Evolutionary conservation across 768 basidiomycete genomes (phyloP).

Genomic region (Xerocomus potaroensis): DNA sequence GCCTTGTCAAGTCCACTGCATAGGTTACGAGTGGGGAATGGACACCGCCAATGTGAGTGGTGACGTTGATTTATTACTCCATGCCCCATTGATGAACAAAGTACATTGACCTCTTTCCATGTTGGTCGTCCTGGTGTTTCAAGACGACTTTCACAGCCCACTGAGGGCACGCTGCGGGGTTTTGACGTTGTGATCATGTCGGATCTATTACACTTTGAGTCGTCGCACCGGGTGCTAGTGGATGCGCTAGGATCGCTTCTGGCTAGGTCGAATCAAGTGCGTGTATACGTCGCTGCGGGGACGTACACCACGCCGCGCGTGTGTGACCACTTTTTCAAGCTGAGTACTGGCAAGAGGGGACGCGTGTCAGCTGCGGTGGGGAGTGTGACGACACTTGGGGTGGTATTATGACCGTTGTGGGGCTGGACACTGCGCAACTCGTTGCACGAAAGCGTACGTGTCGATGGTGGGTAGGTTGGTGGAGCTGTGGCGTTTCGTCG

Average conservation of each 20-base stretch:
- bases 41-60: slow-evolving; percentile 50
- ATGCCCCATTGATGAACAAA: too few species aligned
- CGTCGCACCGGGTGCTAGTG: slow-evolving; percentile 54
- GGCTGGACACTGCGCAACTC: slow-evolving; percentile 45
- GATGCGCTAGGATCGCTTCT: slow-evolving; percentile 49
- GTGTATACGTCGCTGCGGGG: slow-evolving; percentile 60
- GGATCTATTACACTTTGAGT: slow-evolving; percentile 67
- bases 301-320: slow-evolving; percentile 52
- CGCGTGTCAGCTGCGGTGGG: too few species aligned
- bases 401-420: slow-evolving; percentile 43
- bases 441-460: slow-evolving; percentile 53
- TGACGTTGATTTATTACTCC: neutral
- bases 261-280: slow-evolving; percentile 34
- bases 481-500: slow-evolving; percentile 22
- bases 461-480: slow-evolving; percentile 59
- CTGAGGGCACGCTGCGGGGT: slow-evolving; percentile 20
- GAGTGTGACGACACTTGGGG: slow-evolving; percentile 36
- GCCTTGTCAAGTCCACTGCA: slow-evolving; percentile 40
- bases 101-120: too few species aligned
- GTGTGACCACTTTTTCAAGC: slow-evolving; percentile 50
- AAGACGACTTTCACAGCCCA: slow-evolving; percentile 13
- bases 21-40: slow-evolving; percentile 64
- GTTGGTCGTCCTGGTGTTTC: too few species aligned
- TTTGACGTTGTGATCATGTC: slow-evolving; percentile 66
- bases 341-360: slow-evolving; percentile 45